Evolutionary conservation across 148 eudicot species (phyloP), one percentile per base, ranked within the genome.

Genomic region (Rhododendron ovatum): DNA sequence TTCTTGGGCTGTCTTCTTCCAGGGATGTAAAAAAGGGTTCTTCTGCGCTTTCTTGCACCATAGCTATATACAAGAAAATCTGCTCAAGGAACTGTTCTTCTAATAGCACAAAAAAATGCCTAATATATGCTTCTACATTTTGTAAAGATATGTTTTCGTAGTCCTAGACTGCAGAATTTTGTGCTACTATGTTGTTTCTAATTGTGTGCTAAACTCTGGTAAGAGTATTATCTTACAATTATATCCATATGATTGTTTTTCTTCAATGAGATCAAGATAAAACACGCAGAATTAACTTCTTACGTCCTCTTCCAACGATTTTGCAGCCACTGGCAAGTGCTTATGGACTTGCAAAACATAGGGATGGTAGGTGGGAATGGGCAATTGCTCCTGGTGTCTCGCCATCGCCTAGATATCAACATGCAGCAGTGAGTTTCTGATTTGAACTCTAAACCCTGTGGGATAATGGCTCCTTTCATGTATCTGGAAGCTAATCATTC

Each of bases 321-420:
- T 82, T 89, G 87, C 90, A 96, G 99, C 99, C 99, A 48, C 86
- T 95, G 84, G 91, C 98, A 63, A 95, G 96, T 93, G 99, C 99
- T 81, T 96, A 95, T 88, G 99, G 99, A 47, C 98, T 96, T 89
- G 98, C 98, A 35, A 96, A 95, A 89, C 99, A 96, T 87, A 94
- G 99, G 90, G 98, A 96, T 86, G 99, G 99, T 88, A 92, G 98
- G 83, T 96, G 99, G 99, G 99, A 96, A 91, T 96, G 99, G 99
- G 98, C 99, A 71, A 95, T 96, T 92, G 99, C 99, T 88, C 99
- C 99, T 86, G 99, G 99, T 85, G 99, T 96, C 83, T 96, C 99
- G 73, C 99, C 99, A 28, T 96, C 99, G 82, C 89, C 98, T 80
- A 93, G 99, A 93, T 96, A 96, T 93, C 99, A 96, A 91, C 99